Percentiles rank a stretch among this genome's conserved stretches.
Evolutionary conservation across 2,329 filamentous ascomycete species (phyloP).

Genomic region (Trichoderma sp.): DNA sequence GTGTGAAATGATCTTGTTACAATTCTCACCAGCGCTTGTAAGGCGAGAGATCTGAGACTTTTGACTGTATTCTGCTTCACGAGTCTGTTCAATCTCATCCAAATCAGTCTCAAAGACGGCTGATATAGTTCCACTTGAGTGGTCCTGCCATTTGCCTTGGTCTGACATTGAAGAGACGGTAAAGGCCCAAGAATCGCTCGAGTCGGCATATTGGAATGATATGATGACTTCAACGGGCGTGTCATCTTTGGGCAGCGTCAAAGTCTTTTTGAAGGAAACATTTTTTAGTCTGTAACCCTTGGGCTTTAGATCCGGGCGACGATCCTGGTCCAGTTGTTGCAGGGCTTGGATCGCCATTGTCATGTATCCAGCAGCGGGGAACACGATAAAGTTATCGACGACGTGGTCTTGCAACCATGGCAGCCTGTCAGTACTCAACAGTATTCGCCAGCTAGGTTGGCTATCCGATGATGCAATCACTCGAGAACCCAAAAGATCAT

Average conservation of each 20-base stretch:
- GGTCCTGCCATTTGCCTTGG: conserved; percentile 11
- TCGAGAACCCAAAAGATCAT: not conserved
- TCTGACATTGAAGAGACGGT: not conserved
- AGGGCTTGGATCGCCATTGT: conserved; percentile 49
- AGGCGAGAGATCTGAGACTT: not conserved
- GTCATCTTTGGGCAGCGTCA: conserved; percentile 1
- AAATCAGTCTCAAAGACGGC: not conserved
- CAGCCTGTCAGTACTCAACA: conserved; percentile 25
- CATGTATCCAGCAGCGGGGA: conserved; percentile 51
- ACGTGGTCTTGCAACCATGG: conserved; percentile 42
- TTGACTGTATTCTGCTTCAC: not conserved
- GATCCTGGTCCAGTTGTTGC: conserved; percentile 21
- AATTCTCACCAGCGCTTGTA: not conserved
- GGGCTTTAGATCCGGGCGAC: not conserved
- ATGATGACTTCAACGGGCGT: not conserved
- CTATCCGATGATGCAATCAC: not conserved
- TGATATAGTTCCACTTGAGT: not conserved
- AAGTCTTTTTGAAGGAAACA: not conserved
- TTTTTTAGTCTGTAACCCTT: not conserved
- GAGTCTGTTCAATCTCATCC: not conserved
- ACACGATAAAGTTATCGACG: conserved; percentile 35
- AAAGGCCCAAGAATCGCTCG: not conserved
- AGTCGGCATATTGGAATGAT: not conserved
- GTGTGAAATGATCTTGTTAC: not conserved
- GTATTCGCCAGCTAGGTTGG: not conserved